phyloP scores from a whole-genome alignment of 1,284 basidiomycete species.

The Blastosporella zonata region DNA sequence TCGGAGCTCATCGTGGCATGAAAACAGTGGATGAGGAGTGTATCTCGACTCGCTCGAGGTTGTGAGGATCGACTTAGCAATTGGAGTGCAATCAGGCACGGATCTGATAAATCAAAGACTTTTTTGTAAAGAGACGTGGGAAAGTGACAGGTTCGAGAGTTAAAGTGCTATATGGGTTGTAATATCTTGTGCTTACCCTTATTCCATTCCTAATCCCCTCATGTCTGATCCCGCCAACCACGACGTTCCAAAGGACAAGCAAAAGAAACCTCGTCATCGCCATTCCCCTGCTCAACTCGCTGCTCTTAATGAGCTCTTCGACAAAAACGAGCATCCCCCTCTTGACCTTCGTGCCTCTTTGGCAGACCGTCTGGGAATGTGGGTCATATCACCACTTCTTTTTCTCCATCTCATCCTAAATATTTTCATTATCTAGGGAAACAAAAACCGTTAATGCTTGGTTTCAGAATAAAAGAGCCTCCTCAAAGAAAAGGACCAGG shows the following conservation, averaged over 20 bases:
- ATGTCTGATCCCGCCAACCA: constrained; percentile 23
- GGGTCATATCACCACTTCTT: constrained; percentile 28
- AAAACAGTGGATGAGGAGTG: neutral
- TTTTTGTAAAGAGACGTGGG: constrained; percentile 28
- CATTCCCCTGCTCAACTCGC: constrained; percentile 67
- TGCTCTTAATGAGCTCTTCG: constrained; percentile 73
- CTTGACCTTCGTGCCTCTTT: constrained; percentile 63
- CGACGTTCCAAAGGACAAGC: constrained; percentile 29
- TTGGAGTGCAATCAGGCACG: constrained; percentile 18
- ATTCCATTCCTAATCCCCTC: constrained; percentile 13
- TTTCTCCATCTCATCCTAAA: constrained; percentile 19
- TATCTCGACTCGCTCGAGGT: too few species aligned
- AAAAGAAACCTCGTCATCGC: constrained; percentile 73
- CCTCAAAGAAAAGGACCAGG: constrained; percentile 68
- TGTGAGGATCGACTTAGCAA: neutral
- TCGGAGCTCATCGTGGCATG: neutral
- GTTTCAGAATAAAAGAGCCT: constrained; percentile 83
- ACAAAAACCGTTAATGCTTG: constrained; percentile 80
- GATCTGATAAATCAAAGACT: constrained; percentile 22
- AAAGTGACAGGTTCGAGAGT: constrained; percentile 21
- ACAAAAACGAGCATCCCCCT: constrained; percentile 71
- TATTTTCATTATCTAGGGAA: constrained; percentile 51
- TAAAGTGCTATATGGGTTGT: constrained; percentile 26
- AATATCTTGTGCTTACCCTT: constrained; percentile 24
- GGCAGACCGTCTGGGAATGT: constrained; percentile 73